These are phyloP conservation scores for Andrographis paniculata DNA, from an alignment of 305 asterid species.

Conservation along the genomic window DNA sequence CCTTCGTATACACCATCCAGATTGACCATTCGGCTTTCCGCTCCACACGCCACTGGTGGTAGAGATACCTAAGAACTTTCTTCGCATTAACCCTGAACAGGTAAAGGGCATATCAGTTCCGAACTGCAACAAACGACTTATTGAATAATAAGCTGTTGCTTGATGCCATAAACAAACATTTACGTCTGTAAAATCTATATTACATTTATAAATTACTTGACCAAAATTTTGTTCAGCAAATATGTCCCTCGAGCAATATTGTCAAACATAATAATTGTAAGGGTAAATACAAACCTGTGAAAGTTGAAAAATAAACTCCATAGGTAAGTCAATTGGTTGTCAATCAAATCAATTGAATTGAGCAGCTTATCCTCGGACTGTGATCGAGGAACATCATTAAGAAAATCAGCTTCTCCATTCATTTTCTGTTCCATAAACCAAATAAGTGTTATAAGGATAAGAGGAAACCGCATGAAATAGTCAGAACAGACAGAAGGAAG, in stretches of 20 bases:
- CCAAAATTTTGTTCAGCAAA: no score
- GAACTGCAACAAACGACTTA: no score
- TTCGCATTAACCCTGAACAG: conserved; percentile 33
- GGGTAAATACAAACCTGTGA: conserved; percentile 56
- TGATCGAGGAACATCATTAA: conserved; percentile 37
- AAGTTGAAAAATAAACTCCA: conserved; percentile 78
- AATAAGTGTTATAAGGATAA: conserved; percentile 15
- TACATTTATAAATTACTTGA: no score
- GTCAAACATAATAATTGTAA: neutral
- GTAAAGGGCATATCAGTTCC: neutral
- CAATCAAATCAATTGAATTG: conserved; percentile 43
- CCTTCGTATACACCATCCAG: conserved; percentile 96
- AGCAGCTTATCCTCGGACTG: conserved; percentile 54
- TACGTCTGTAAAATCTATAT: no score
- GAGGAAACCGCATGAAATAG: conserved; percentile 8
- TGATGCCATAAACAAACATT: neutral
- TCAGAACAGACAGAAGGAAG: conserved; percentile 12
- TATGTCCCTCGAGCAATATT: no score
- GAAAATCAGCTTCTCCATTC: conserved; percentile 42
- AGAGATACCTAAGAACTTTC: conserved; percentile 66
- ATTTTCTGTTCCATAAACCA: conserved; percentile 47
- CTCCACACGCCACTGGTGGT: conserved; percentile 84
- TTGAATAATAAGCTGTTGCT: no score
- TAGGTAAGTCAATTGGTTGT: conserved; percentile 52
- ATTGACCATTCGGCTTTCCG: conserved; percentile 98